Conservation (phyloP, 352 stramenopile genomes). For the Phytopythium aichiense region DNA sequence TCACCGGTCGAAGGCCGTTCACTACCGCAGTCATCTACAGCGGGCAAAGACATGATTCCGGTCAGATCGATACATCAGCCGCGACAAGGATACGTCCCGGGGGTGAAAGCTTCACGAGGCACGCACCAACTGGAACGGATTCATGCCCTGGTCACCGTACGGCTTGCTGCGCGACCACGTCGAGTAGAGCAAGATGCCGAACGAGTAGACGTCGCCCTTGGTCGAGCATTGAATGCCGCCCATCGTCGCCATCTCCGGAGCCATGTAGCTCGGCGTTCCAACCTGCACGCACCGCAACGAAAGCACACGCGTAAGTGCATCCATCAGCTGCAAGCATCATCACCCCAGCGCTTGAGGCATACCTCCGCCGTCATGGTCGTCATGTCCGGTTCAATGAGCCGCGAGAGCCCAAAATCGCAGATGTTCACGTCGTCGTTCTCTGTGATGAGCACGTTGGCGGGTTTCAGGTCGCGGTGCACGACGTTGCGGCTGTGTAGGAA, state of each 20-base stretch:
- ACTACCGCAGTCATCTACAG: slow-evolving; percentile 82
- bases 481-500: slow-evolving; percentile 89
- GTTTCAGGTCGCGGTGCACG: slow-evolving; percentile 90
- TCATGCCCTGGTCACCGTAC: slow-evolving; percentile 89
- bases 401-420: slow-evolving; percentile 92
- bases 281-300: slow-evolving; percentile 28
- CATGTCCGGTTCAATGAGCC: slow-evolving; percentile 79
- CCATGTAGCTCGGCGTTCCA: slow-evolving; percentile 88
- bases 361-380: slow-evolving; percentile 85
- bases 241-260: slow-evolving; percentile 89
- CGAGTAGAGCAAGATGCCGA: slow-evolving; percentile 83
- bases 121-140: slow-evolving; percentile 83
- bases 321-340: background rate
- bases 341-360: background rate
- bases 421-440: slow-evolving; percentile 91
- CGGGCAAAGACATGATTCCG: slow-evolving; percentile 6
- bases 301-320: background rate
- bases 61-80: slow-evolving; percentile 6
- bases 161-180: slow-evolving; percentile 86
- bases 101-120: background rate
- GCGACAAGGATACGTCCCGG: background rate
- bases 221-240: slow-evolving; percentile 83
- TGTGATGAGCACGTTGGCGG: slow-evolving; percentile 92
- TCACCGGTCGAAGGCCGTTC: slow-evolving; percentile 79
- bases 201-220: slow-evolving; percentile 86